Conservation (phyloP, 192 early-diverging fungal genomes). For the Backusella sp. region DNA sequence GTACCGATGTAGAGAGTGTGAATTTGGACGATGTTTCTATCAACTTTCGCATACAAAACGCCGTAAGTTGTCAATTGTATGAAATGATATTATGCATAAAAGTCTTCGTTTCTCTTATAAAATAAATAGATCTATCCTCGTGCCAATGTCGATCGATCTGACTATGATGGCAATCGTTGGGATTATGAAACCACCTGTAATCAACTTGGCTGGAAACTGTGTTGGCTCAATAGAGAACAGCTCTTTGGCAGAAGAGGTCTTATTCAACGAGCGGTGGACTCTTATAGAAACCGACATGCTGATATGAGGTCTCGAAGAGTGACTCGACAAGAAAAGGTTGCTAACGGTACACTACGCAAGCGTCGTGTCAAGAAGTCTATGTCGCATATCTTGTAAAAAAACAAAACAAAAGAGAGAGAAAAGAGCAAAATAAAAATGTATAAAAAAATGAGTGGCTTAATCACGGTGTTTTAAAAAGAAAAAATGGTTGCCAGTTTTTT, state of each 20-base stretch:
- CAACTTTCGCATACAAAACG: conserved; percentile 21
- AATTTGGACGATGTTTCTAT: conserved; percentile 13
- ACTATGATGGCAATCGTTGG: conserved; percentile 75
- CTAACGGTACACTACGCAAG: conserved; percentile 51
- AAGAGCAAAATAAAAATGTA: background rate
- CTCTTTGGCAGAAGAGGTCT: conserved; percentile 65
- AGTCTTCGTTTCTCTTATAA: background rate
- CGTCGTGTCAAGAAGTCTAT: conserved; percentile 24
- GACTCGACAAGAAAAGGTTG: conserved; percentile 64
- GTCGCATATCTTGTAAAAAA: conserved; percentile 13
- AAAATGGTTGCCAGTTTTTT: background rate
- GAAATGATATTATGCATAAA: background rate
- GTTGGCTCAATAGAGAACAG: conserved; percentile 61
- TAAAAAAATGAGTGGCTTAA: background rate
- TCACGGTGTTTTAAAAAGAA: background rate
- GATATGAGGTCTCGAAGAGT: conserved; percentile 67
- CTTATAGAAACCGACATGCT: conserved; percentile 60
- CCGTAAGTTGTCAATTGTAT: conserved; percentile 20
- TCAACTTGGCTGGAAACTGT: conserved; percentile 68
- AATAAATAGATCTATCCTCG: conserved; percentile 64
- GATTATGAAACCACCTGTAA: conserved; percentile 79
- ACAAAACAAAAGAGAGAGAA: background rate
- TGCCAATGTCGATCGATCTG: conserved; percentile 45
- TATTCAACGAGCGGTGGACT: conserved; percentile 77
- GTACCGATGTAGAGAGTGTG: conserved; percentile 29